Evolutionary conservation across 345 rosid genomes (phyloP), one percentile per base, ranked within the genome.

Genomic region (Excoecaria cochinchinensis): DNA sequence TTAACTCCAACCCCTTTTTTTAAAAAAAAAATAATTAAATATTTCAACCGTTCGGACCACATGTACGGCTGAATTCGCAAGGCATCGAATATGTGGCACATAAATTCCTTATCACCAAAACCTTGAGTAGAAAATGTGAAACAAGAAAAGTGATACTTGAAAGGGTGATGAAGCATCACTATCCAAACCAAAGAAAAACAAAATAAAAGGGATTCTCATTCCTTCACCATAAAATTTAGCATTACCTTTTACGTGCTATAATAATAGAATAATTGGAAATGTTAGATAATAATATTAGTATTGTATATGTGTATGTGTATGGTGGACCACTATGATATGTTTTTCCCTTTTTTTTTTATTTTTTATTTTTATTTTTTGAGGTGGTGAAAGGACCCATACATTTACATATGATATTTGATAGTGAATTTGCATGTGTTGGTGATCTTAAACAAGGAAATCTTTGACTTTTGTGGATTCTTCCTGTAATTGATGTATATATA

Each of bases 291-390:
- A n/a, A 31, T 61, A 22, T 60, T n/a, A 62, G 10, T 8, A 39
- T 65, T 51, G 42, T 58, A 7, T 58, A 7, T 38, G 39, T n/a
- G 38, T 31, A 24, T 53, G 66, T 51, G 52, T 73, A 69, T 64
- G 53, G 78, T 67, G 86, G 89, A 64, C 86, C 89, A 75, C 83
- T 22, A 8, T 60, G 50, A 57, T 73, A 31, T 24, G 4, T 15
- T 19, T 79, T 69, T 74, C 79, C 69, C 44, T 75, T 80, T 75
- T 56, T 47, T 46, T 3, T 21, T 12, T 36, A 1, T 71, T 58
- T 52, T 46, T 55, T 63, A 67, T 31, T 25, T 31, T 40, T 25
- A 11, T 52, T 58, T 47, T 61, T 11, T 6, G 19, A n/a, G 60
- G 48, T 62, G 70, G 48, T 73, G 88, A 74, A 72, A 79, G 73